Evolutionary conservation across 768 basidiomycete genomes (phyloP).

Genomic region (Russula olivacea): DNA sequence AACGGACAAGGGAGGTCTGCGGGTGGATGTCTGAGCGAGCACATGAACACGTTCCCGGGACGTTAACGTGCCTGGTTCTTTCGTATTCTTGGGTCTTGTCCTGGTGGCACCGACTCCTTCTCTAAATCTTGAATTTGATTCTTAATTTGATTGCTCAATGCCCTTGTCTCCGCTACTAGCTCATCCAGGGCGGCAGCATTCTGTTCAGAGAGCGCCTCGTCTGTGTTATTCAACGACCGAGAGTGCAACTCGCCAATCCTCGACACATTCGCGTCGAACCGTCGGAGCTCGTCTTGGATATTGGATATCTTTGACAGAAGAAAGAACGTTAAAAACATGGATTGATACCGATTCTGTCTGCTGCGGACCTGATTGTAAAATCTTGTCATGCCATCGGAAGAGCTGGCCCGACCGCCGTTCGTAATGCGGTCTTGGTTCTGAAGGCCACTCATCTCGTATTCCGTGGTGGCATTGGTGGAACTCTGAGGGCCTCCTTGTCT

Average conservation of each 20-base stretch:
- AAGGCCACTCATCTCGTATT: constrained; percentile 33
- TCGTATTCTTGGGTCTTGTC: constrained; percentile 66
- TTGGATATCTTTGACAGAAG: constrained; percentile 54
- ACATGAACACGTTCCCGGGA: neutral
- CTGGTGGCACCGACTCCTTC: constrained; percentile 53
- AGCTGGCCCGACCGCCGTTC: constrained; percentile 18
- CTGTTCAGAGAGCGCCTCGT: constrained; percentile 57
- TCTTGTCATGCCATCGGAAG: constrained; percentile 29
- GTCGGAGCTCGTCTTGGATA: constrained; percentile 62
- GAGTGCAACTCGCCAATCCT: constrained; percentile 70
- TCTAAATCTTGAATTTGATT: constrained; percentile 66
- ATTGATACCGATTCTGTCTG: neutral
- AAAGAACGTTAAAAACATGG: neutral
- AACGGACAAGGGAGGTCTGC: constrained; percentile 28
- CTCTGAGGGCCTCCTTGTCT: constrained; percentile 29
- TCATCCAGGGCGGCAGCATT: constrained; percentile 60
- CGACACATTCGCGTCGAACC: constrained; percentile 63
- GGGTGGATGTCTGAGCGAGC: neutral
- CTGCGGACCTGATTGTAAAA: constrained; percentile 33
- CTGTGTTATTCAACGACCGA: constrained; percentile 68
- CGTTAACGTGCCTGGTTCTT: constrained; percentile 58
- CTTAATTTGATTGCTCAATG: constrained; percentile 63
- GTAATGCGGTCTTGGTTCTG: constrained; percentile 24
- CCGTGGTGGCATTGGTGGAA: constrained; percentile 17
- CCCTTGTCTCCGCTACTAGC: constrained; percentile 66